Evolutionary conservation across 176 grass and related monocot species (phyloP).

Genomic region (Cenchrus purpureus): DNA sequence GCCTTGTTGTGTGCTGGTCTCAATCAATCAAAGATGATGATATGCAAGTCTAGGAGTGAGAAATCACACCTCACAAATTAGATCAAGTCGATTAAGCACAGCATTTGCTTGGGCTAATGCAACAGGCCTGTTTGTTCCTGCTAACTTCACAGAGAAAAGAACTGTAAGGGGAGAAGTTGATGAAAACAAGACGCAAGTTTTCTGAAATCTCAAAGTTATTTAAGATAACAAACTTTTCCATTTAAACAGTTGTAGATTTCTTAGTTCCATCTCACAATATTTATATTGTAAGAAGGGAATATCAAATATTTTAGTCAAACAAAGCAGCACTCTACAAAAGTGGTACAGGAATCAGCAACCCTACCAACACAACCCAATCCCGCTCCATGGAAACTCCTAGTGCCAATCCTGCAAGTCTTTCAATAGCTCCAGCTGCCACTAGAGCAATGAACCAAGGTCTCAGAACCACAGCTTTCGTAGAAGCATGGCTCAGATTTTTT

Average conservation of each 20-base stretch:
- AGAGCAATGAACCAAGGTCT: conserved; percentile 92
- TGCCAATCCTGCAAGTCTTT: conserved; percentile 87
- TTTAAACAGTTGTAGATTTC: background rate
- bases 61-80: conserved; percentile 75
- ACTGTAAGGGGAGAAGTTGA: conserved; percentile 29
- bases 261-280: conserved; percentile 13
- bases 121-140: conserved; percentile 87
- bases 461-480: conserved; percentile 69
- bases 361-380: conserved; percentile 97
- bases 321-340: background rate
- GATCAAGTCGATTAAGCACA: conserved; percentile 89
- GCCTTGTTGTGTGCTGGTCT: background rate
- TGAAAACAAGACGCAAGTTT: conserved; percentile 30
- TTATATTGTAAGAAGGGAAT: background rate
- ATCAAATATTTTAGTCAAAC: conserved; percentile 7
- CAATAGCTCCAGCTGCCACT: conserved; percentile 73
- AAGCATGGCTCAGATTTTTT: conserved; percentile 47
- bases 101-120: conserved; percentile 97
- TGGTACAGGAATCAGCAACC: conserved; percentile 37
- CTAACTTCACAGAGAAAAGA: conserved; percentile 73
- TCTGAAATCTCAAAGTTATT: conserved; percentile 18
- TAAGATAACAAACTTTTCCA: background rate
- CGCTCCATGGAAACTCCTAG: conserved; percentile 91
- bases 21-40: background rate
- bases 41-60: conserved; percentile 8